phyloP scores from a whole-genome alignment of 2,329 filamentous ascomycete genomes.

The Malbranchea cinnamomea region DNA sequence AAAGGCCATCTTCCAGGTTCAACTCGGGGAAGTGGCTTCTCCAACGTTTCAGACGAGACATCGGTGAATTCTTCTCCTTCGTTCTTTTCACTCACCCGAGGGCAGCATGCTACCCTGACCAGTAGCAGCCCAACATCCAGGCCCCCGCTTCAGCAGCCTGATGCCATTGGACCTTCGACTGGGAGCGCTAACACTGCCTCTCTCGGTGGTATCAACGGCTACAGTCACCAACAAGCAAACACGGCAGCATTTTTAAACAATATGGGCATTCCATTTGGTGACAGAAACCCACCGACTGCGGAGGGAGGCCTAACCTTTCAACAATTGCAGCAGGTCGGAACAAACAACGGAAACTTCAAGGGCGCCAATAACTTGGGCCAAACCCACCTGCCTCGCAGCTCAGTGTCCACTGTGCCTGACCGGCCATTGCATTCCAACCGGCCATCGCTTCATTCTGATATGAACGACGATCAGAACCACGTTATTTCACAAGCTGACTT shows the following conservation, averaged over 20 bases:
- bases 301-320: too few species aligned
- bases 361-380: constrained; percentile 13
- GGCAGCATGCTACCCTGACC: constrained; percentile 33
- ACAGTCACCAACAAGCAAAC: too few species aligned
- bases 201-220: too few species aligned
- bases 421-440: constrained; percentile 23
- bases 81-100: constrained; percentile 33
- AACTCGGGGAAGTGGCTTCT: constrained; percentile 27
- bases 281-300: too few species aligned
- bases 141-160: constrained; percentile 17
- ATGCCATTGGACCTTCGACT: constrained; percentile 3
- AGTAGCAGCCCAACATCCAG: constrained; percentile 17
- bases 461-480: constrained; percentile 19
- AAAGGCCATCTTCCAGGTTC: constrained; percentile 30
- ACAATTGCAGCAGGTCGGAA: too few species aligned
- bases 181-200: too few species aligned
- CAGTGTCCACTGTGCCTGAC: constrained; percentile 18
- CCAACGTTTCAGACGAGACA: constrained; percentile 23
- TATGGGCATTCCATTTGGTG: too few species aligned
- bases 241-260: too few species aligned
- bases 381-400: constrained; percentile 22
- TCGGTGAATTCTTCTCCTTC: constrained; percentile 25
- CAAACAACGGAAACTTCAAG: constrained; percentile 13
- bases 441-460: constrained; percentile 26
- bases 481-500: constrained; percentile 17